A percentile compares a stretch with the other conserved stretches of the same genome.
Conservation (phyloP, 2,329 filamentous ascomycete species). For the Didymellaceae sp. region DNA sequence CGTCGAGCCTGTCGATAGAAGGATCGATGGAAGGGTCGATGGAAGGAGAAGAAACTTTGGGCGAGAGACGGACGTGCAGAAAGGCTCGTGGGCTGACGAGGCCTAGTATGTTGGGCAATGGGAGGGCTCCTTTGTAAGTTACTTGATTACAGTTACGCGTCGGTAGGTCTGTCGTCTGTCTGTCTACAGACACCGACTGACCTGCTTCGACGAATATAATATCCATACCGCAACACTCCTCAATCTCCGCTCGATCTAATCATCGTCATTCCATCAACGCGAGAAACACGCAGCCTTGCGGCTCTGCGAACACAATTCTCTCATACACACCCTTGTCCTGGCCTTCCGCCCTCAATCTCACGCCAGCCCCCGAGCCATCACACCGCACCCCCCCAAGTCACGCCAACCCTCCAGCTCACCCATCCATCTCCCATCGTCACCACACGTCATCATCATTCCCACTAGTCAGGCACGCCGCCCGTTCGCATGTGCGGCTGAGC, state of each 20-base stretch:
- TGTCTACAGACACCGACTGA: not conserved
- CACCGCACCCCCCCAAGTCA: no score
- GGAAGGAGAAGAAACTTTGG: not conserved
- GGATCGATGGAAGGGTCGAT: not conserved
- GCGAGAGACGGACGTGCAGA: not conserved
- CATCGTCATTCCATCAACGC: no score
- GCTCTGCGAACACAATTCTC: no score
- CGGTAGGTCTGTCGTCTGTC: not conserved
- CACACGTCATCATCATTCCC: slow-evolving; percentile 7
- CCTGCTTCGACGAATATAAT: slow-evolving; percentile 4
- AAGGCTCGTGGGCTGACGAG: slow-evolving; percentile 2
- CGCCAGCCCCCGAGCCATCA: no score
- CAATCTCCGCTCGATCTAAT: no score
- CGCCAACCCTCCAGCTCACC: no score
- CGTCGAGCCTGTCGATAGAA: not conserved
- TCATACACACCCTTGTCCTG: no score
- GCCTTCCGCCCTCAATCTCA: no score
- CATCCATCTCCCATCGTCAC: no score
- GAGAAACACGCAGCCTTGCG: no score
- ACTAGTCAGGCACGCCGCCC: slow-evolving; percentile 12
- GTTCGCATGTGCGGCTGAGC: slow-evolving; percentile 15
- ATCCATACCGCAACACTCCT: slow-evolving; percentile 10
- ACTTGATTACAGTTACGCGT: slow-evolving; percentile 7
- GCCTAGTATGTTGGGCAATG: not conserved
- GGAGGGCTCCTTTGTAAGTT: slow-evolving; percentile 15